Conservation (phyloP, 2,329 filamentous ascomycete genomes). For the Fusarium caatingaense region DNA sequence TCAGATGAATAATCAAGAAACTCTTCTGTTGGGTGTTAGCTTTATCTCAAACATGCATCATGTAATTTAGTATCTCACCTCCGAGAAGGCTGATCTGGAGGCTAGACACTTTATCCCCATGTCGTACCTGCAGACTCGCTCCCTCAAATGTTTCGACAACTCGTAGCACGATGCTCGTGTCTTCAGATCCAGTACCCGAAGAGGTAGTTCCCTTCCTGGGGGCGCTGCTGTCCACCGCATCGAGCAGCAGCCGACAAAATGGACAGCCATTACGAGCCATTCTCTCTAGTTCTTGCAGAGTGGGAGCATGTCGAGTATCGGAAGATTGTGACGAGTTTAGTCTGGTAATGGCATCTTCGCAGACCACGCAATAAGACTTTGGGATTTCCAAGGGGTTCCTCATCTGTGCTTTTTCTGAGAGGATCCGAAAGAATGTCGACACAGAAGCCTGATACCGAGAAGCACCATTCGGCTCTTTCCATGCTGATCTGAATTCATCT, state of each 20-base stretch:
- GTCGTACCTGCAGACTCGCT: background rate
- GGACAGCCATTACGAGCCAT: background rate
- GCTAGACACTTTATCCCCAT: background rate
- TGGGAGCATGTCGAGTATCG: background rate
- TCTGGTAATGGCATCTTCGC: background rate
- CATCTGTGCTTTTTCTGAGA: background rate
- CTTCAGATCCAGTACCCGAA: background rate
- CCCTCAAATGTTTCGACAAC: background rate
- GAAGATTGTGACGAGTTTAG: background rate
- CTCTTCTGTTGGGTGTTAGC: background rate
- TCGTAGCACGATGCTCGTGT: background rate
- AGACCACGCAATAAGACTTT: background rate
- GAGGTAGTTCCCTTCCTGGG: too few relatives aligned
- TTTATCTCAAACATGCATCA: background rate
- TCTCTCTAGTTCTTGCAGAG: background rate
- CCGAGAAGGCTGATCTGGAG: background rate
- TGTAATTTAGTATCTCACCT: background rate
- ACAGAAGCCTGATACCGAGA: background rate
- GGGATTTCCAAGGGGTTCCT: background rate
- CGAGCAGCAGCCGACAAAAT: background rate
- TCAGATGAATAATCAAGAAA: background rate
- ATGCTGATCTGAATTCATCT: background rate
- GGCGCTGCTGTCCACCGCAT: too few relatives aligned
- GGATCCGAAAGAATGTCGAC: background rate
- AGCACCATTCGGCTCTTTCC: background rate